Evolutionary conservation across 768 basidiomycete species (phyloP), one percentile per base, ranked within the genome.

Genomic region (Lepiota brunneoincarnata): DNA sequence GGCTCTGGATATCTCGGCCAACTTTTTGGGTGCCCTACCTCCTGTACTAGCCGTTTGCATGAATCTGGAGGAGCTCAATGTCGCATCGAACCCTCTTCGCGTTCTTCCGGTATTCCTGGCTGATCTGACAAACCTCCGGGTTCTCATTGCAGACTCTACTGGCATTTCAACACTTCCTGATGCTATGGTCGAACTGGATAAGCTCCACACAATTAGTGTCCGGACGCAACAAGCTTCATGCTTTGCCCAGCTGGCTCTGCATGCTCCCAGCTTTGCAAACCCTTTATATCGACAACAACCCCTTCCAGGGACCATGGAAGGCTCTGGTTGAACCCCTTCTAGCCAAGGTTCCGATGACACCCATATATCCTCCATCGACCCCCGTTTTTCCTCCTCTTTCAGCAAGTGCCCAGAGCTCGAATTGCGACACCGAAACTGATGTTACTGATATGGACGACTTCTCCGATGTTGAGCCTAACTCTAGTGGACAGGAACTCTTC

Each of bases 191-290:
- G 77, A 83, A 40, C 80, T 98, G 12, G 83, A 85, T 59, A 85
- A 82, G 61, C 76, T 99, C 34, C 93, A 97, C 66, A 95, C 93
- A 10, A 80, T 93, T 61, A 94, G 93, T 64, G 71, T 96, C 51
- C 85, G 95, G 42, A n/a, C 75, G 89, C 63, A 99, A 99, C 72
- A 88, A 88, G 66, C 76, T 99, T 64, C 79, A 89, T 59, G 81
- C 88, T 6, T 80, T 98, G 15, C 95, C 97, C n/a, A 84, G 89
- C 58, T 99, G 97, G 96, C 78, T 99, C 42, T 93, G 92, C 67
- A 81, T 92, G 24, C 77, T 99, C n/a, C 81, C 85, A 17, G 78
- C 79, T 26, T 75, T 99, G 43, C 92, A 96, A 68, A 89, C 86
- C 1, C 73, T 99, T 2, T 88, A 87, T 59, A 83, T 99, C n/a